Evolutionary conservation across 2,329 filamentous ascomycete genomes (phyloP), one percentile per base, ranked within the genome.

Genomic region (Fusarium haematococcum): DNA sequence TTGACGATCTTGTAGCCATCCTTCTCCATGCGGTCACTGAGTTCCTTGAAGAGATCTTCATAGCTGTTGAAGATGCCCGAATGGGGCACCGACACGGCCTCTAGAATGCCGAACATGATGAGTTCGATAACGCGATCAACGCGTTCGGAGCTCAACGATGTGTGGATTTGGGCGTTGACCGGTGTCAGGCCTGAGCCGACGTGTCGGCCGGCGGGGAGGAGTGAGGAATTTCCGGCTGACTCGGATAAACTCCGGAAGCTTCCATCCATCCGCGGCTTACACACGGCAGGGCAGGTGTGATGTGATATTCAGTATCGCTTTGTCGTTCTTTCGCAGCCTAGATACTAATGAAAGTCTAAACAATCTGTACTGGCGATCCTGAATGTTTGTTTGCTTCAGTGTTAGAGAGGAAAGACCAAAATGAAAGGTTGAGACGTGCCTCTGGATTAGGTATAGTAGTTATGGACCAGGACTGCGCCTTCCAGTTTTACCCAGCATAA

Each of bases 1-100:
- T 85, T 86, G 79, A 86, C 84, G 63, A 86, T 83, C 71, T 85
- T 85, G 82, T 85, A 86, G 68, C 84, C 84, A 67, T 86, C 81
- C 74, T 84, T 85, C 67, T 83, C 80, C 80, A 85, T 85, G 37
- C 82, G 82, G 61, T 80, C 78, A 69, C 81, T 85, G 43, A 86
- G 79, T 39, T 84, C 80, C 48, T 79, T 78, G 70, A 86, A 84
- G 25, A 86, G 79, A 16, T 85, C 84, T 18, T 86, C 84, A 70
- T 83, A 85, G n/a, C 81, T 80, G 62, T 75, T 75, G 70, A 81
- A 86, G 63, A 85, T 78, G 67, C 78, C 81, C 37, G 78, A 77
- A 69, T 82, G 77, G 62, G 83, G 83, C 70, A 83, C 79, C 16
- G 81, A 77, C 62, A 84, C 81, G 48, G 84, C 80, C 70, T 83